Evolutionary conservation across 2,329 filamentous ascomycete genomes (phyloP), one percentile per base, ranked within the genome.

Genomic region (Colletotrichum gigasporum): DNA sequence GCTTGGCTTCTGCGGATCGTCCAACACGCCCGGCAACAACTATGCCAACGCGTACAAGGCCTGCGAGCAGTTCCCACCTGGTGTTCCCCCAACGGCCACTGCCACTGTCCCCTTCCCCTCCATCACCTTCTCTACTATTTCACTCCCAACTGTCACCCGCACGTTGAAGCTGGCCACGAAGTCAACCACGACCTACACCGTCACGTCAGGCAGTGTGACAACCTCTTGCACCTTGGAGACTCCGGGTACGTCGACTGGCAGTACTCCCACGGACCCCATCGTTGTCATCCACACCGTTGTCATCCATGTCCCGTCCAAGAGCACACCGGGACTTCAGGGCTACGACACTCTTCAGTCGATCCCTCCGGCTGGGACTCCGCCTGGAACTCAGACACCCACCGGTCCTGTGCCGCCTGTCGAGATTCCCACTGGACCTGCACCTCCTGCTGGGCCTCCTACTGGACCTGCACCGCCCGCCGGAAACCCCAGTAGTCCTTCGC

Each of bases 1-100:
- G 20, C 35, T 42, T 1, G 59, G 63, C 2, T 63, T 51, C 37
- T 65, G 63, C 10, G 51, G 63, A 24, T 63, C 37, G 20, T 44
- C 30, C 35, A 45, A 37, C 24, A n/a, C 35, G 1, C 35, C 18
- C 12, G 37, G 42, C 16, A 63, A 59, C 47, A 63, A 24, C 26
- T 63, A 52, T 22, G 52, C 59, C 51, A 65, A 65, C 12, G 12
- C 64, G 5, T 65, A 65, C 32, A 41, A 12, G 32, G 58, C 59
- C 5, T 65, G 63, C 32, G 45, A 47, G n/a, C 51, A 51, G 24
- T 52, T 41, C 4, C 39, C 26, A 3, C 4, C 26, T n/a, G n/a
- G n/a, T n/a, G n/a, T n/a, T 20, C 22, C 28, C 6, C n/a, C 56
- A 3, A 11, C n/a, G 5, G 5, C 22, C 14, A 26, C 24, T 22